Evolutionary conservation across 768 basidiomycete genomes (phyloP).

Genomic region (Tulasnella sp.): DNA sequence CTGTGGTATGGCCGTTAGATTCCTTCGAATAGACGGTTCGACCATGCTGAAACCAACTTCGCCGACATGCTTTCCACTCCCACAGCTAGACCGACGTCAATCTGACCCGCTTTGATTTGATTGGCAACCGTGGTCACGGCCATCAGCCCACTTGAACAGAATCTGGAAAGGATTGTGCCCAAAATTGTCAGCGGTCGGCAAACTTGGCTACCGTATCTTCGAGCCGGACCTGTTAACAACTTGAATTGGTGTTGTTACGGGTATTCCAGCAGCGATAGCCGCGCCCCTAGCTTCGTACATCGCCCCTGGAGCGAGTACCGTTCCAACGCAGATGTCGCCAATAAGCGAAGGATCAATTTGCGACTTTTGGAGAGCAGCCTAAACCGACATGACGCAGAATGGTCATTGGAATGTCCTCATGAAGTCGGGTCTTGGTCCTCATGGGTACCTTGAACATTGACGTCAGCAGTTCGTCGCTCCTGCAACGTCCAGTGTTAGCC

Average conservation of each 20-base stretch:
- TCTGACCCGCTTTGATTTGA: conserved; percentile 64
- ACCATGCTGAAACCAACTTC: conserved; percentile 17
- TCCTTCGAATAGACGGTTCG: background rate
- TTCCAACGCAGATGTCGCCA: conserved; percentile 72
- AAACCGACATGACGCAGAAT: background rate
- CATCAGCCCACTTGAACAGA: conserved; percentile 82
- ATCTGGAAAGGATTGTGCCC: conserved; percentile 20
- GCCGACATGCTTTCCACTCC: conserved; percentile 19
- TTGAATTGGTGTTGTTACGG: conserved; percentile 64
- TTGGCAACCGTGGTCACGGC: conserved; percentile 67
- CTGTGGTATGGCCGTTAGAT: background rate
- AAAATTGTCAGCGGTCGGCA: background rate
- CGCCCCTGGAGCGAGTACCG: conserved; percentile 47
- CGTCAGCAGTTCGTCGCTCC: conserved; percentile 21
- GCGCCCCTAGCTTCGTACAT: conserved; percentile 63
- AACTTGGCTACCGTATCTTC: background rate
- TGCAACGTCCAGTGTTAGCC: background rate
- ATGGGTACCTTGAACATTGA: conserved; percentile 57
- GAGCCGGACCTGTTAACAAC: conserved; percentile 43
- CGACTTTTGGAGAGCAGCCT: conserved; percentile 42
- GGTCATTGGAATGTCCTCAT: conserved; percentile 26
- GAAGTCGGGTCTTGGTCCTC: background rate
- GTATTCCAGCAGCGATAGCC: conserved; percentile 69
- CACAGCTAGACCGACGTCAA: conserved; percentile 51
- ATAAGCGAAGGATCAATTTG: conserved; percentile 52